A percentile compares a stretch with the other conserved stretches of the same genome.
phyloP scores from a whole-genome alignment of 2,329 filamentous ascomycete species.

The Cladosporium sp. region DNA sequence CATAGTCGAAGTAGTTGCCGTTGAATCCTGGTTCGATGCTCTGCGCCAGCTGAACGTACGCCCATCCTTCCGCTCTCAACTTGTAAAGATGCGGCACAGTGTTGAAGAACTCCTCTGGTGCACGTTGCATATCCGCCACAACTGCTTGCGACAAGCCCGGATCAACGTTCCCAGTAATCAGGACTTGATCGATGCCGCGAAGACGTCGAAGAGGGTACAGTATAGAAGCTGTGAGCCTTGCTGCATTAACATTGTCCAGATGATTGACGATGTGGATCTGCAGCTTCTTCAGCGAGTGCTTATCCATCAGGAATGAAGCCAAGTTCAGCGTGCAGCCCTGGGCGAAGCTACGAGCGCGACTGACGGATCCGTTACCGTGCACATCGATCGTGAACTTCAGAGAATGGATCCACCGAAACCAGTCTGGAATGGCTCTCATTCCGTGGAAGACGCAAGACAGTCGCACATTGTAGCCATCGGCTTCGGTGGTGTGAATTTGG shows the following conservation, averaged over 20 bases:
- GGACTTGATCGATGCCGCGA: slow-evolving; percentile 2
- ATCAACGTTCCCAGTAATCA: slow-evolving; percentile 14
- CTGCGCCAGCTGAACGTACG: not conserved
- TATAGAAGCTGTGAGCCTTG: not conserved
- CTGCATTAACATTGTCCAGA: not conserved
- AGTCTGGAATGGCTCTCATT: not conserved
- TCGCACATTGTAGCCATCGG: not conserved
- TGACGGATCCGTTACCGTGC: not conserved
- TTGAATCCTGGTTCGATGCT: no score
- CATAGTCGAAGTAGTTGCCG: not conserved
- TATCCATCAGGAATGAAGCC: slow-evolving; percentile 23
- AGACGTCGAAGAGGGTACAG: slow-evolving; percentile 22
- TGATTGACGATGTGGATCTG: slow-evolving; percentile 4
- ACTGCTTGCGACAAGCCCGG: not conserved
- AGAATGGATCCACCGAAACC: not conserved
- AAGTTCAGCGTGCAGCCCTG: slow-evolving; percentile 17
- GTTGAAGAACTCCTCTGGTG: slow-evolving; percentile 12
- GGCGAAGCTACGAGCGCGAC: not conserved
- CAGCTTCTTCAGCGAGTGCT: slow-evolving; percentile 17
- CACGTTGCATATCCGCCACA: slow-evolving; percentile 9
- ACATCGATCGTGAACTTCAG: not conserved
- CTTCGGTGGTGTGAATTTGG: not conserved
- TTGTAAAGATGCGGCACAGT: slow-evolving; percentile 3
- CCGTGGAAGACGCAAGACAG: not conserved
- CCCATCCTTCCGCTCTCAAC: not conserved